Base-by-base conservation (phyloP, 1,284 basidiomycete genomes). In the Tilletia indica region DNA sequence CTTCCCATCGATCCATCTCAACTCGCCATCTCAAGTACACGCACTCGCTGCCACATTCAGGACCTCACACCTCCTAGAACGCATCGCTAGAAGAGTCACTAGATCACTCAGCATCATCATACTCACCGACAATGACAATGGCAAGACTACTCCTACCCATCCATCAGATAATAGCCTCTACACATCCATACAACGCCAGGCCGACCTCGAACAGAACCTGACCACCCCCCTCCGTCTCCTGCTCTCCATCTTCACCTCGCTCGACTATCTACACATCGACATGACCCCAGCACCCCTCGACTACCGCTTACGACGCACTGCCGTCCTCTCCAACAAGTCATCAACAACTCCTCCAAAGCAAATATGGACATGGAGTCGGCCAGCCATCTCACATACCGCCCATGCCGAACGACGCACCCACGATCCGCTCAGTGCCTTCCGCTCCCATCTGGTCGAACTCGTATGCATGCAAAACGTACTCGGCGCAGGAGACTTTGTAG, bases 401-500 rank as follows among this genome's bases (percentile, higher is more conserved):
- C 61, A 64, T 39, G 36, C 39, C 31, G 61, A 38, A 21, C 34
- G 61, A n/a, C 31, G 16, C 34, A 64, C 38, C 12, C 34, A 9
- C 16, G 31, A 34, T 34, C 31, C 31, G 3, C 61, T 64, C 61
- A 42, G 34, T 19, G 34, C 34, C 12, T 64, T 64, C n/a, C 61
- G 61, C 12, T 38, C 61, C 38, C 31, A 64, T 21, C 14, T 64
- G 61, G 14, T 14, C 31, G 61, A 64, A 42, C 61, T 64, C 4
- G 34, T 64, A 34, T 64, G 61, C 61, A 42, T 42, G 12, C 61
- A 64, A 42, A 64, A 64, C 36, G 38, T 64, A 9, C 61, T 64
- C 34, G 61, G 61, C 31, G 61, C 31, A 4, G 61, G 61, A 8
- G 61, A 64, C 34, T 64, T 64, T 39, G 36, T 64, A 0, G 61